Evolutionary conservation across 1,284 basidiomycete genomes (phyloP).

Genomic region (Ustilago nuda): DNA sequence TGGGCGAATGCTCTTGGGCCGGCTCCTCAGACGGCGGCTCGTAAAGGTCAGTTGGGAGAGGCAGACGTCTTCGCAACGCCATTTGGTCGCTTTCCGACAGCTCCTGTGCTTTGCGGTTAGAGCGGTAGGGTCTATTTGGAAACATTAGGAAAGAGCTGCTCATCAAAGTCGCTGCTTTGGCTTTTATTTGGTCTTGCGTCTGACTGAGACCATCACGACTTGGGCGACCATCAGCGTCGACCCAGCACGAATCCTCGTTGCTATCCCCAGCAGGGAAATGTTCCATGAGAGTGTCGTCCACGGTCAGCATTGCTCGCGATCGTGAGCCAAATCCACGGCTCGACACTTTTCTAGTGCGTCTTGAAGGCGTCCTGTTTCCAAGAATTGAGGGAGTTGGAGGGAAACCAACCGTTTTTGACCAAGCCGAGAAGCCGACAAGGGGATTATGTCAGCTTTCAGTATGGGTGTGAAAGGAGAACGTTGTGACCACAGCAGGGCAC

Average conservation of each 20-base stretch:
- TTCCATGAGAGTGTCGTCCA: constrained; percentile 19
- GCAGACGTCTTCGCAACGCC: background rate
- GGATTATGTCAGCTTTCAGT: background rate
- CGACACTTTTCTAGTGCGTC: constrained; percentile 29
- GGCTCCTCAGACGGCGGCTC: constrained; percentile 11
- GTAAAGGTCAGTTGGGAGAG: constrained; percentile 22
- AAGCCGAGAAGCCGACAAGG: too few species aligned
- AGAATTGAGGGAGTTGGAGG: background rate
- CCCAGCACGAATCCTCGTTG: constrained; percentile 11
- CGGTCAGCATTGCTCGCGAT: constrained; percentile 9
- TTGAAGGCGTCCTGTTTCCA: constrained; percentile 27
- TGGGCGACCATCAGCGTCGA: constrained; percentile 16
- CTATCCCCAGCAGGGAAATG: background rate
- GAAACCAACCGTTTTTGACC: too few species aligned
- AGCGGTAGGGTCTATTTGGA: background rate
- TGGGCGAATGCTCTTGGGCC: background rate
- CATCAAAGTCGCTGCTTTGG: background rate
- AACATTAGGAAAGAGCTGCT: background rate
- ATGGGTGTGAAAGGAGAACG: background rate
- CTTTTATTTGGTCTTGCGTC: background rate
- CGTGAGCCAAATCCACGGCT: constrained; percentile 13
- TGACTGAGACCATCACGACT: constrained; percentile 16
- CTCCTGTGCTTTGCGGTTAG: background rate
- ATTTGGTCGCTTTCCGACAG: background rate
- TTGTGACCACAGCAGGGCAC: background rate